These are phyloP conservation scores for Cyamopsis tetragonoloba DNA, from an alignment of 306 rosid species.

Conservation along the genomic window DNA sequence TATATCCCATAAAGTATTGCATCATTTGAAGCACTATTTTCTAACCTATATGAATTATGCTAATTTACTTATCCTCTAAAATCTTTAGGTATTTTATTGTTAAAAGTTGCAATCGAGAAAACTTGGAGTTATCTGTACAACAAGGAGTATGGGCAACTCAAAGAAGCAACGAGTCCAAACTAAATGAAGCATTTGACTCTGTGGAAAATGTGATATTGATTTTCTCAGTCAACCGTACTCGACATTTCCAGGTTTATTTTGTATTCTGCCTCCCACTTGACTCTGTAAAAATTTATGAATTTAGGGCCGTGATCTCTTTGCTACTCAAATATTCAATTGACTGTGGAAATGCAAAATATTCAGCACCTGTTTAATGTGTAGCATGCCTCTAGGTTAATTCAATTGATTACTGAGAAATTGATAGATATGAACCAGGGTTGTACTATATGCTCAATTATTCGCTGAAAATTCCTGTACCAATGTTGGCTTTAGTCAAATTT, in stretches of 20 bases:
- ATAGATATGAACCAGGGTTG: background rate
- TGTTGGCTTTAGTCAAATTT: background rate
- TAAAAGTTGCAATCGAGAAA: slow-evolving; percentile 99
- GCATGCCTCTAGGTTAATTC: background rate
- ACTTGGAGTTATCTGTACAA: slow-evolving; percentile 98
- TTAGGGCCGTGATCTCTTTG: slow-evolving; percentile 7
- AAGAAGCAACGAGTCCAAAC: slow-evolving; percentile 97
- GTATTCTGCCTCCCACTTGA: slow-evolving; percentile 9
- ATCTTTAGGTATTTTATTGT: slow-evolving; percentile 95
- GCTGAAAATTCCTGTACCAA: background rate
- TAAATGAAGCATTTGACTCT: slow-evolving; percentile 94
- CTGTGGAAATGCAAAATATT: slow-evolving; percentile 6
- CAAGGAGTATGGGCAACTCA: slow-evolving; percentile 99
- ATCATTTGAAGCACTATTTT: slow-evolving; percentile 21
- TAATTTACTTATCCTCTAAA: slow-evolving; percentile 42
- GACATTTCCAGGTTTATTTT: slow-evolving; percentile 89
- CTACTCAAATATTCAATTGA: slow-evolving; percentile 6
- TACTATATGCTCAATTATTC: background rate
- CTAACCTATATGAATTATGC: slow-evolving; percentile 17
- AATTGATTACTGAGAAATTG: background rate
- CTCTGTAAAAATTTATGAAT: slow-evolving; percentile 8
- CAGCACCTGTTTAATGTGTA: background rate
- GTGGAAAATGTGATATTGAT: slow-evolving; percentile 91
- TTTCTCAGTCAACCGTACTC: slow-evolving; percentile 98
- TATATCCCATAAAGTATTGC: background rate